A percentile compares a stretch with the other conserved stretches of the same genome.
These are phyloP conservation scores for Martiniozyma asiatica DNA, from an alignment of 1,139 yeast species.

Conservation along the genomic window DNA sequence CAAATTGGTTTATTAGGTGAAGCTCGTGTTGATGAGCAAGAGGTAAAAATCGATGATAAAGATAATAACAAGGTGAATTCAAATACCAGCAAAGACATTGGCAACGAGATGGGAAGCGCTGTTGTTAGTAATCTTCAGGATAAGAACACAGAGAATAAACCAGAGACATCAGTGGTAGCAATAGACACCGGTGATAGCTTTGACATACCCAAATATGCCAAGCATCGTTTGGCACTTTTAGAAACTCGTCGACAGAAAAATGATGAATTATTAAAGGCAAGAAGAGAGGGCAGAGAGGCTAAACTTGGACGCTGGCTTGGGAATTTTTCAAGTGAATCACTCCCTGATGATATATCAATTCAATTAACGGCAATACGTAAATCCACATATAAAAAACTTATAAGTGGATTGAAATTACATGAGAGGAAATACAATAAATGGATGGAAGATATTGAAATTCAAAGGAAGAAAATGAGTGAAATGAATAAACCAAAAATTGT, in stretches of 20 bases:
- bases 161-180: slow-evolving; percentile 14
- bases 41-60: no score
- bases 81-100: no score
- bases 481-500: slow-evolving; percentile 9
- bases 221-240: slow-evolving; percentile 28
- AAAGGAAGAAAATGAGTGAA: slow-evolving; percentile 9
- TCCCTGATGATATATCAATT: slow-evolving; percentile 14
- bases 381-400: slow-evolving; percentile 27
- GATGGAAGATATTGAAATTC: slow-evolving; percentile 18
- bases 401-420: slow-evolving; percentile 28
- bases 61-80: no score
- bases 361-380: slow-evolving; percentile 23
- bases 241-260: slow-evolving; percentile 23
- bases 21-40: no score
- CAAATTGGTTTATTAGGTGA: no score
- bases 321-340: slow-evolving; percentile 30
- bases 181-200: slow-evolving; percentile 22
- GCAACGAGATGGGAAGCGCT: no score
- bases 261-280: slow-evolving; percentile 17
- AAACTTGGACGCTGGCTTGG: slow-evolving; percentile 30
- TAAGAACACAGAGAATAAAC: background rate
- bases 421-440: slow-evolving; percentile 21
- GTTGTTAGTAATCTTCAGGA: no score
- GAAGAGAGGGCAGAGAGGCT: slow-evolving; percentile 21
- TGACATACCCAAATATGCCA: slow-evolving; percentile 47